Evolutionary conservation across 176 grass and related monocot species (phyloP).

Genomic region (Eragrostis nindensis): DNA sequence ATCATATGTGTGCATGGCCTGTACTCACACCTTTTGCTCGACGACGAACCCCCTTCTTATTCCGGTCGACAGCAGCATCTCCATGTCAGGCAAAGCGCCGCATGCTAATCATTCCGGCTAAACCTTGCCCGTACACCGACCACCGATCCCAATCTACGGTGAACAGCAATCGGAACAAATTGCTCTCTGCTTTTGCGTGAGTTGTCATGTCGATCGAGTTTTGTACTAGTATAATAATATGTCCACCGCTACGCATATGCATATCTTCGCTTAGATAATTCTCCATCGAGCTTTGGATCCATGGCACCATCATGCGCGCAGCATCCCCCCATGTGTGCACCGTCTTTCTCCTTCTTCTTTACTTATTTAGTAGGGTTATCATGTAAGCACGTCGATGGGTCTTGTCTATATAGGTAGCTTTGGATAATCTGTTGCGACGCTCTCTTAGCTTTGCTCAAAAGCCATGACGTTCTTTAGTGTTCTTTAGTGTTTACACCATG

Average conservation of each 20-base stretch:
- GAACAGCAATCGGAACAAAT: neutral
- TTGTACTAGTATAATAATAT: neutral
- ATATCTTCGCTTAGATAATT: constrained; percentile 9
- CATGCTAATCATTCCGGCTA: neutral
- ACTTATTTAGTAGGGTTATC: neutral
- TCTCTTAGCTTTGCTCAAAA: neutral
- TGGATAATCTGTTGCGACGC: neutral
- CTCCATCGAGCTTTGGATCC: constrained; percentile 28
- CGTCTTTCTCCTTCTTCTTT: neutral
- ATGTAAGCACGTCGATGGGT: neutral
- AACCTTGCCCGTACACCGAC: constrained; percentile 8
- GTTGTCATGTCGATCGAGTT: constrained; percentile 39
- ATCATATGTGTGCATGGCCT: neutral
- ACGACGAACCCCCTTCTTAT: neutral
- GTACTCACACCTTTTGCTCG: neutral
- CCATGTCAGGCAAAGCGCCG: constrained; percentile 10
- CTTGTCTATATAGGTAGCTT: neutral
- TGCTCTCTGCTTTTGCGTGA: neutral
- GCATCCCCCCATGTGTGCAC: constrained; percentile 56
- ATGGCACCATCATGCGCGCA: constrained; percentile 28
- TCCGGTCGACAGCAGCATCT: constrained; percentile 2
- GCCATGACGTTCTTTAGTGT: neutral
- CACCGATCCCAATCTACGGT: neutral
- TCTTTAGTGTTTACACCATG: neutral
- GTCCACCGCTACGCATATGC: neutral